Percentiles rank a stretch among this genome's conserved stretches.
phyloP scores from a whole-genome alignment of 805 yeast species.

The Phaffomyces antillensis region DNA sequence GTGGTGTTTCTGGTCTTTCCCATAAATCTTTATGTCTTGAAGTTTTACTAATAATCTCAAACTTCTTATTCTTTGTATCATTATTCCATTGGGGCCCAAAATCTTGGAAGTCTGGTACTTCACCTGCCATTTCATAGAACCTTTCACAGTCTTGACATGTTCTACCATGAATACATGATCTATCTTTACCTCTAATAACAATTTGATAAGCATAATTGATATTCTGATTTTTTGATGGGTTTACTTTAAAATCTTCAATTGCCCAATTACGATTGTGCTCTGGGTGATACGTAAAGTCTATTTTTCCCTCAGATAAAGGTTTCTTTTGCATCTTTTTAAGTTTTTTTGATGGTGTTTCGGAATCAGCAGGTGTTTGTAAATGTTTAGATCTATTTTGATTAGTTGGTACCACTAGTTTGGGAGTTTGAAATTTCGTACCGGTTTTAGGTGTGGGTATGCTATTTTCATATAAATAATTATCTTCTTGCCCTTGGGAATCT shows the following conservation, averaged over 20 bases:
- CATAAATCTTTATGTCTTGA: conserved; percentile 22
- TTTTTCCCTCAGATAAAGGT: neutral
- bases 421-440: conserved; percentile 9
- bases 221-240: conserved; percentile 25
- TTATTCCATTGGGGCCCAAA: conserved; percentile 26
- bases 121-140: conserved; percentile 27
- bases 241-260: conserved; percentile 31
- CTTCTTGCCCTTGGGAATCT: conserved; percentile 8
- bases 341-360: conserved; percentile 15
- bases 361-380: conserved; percentile 14
- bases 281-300: conserved; percentile 15
- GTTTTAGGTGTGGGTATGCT: conserved; percentile 12
- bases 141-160: conserved; percentile 28
- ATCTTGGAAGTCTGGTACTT: conserved; percentile 10
- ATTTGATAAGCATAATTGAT: conserved; percentile 27
- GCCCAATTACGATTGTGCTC: conserved; percentile 27
- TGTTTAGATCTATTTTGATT: neutral
- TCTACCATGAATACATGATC: conserved; percentile 29
- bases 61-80: conserved; percentile 1
- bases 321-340: neutral
- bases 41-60: conserved; percentile 15
- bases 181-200: conserved; percentile 26
- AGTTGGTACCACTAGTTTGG: conserved; percentile 1
- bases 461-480: neutral
- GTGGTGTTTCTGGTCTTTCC: conserved; percentile 41